A percentile compares a stretch with the other conserved stretches of the same genome.
Conservation (phyloP, 1,284 basidiomycete genomes). For the Xerocomus minutiporus region DNA sequence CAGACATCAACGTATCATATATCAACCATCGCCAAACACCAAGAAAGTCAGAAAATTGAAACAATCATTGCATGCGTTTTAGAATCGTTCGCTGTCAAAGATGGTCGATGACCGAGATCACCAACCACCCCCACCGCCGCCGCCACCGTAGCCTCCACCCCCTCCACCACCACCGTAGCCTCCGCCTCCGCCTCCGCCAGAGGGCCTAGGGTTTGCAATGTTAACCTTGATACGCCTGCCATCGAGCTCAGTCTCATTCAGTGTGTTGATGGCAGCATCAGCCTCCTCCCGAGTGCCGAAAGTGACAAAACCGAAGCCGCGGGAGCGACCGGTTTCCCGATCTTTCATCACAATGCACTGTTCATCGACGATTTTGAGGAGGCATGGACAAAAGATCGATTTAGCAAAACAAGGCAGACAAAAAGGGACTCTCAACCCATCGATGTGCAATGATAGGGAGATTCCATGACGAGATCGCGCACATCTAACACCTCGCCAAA, state of each 20-base stretch:
- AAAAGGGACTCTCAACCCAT: constrained; percentile 31
- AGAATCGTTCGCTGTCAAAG: background rate
- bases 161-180: constrained; percentile 2
- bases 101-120: constrained; percentile 9
- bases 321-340: constrained; percentile 92
- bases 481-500: constrained; percentile 71
- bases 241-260: constrained; percentile 93
- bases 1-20: constrained; percentile 3
- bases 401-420: constrained; percentile 30
- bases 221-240: constrained; percentile 91
- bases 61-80: constrained; percentile 11
- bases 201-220: constrained; percentile 81
- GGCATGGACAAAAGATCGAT: constrained; percentile 27
- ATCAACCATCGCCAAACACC: background rate
- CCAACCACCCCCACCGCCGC: constrained; percentile 15
- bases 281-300: constrained; percentile 60
- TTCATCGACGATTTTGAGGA: constrained; percentile 17
- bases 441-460: constrained; percentile 35
- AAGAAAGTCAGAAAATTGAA: background rate
- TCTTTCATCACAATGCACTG: constrained; percentile 96
- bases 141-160: constrained; percentile 2
- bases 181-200: constrained; percentile 16
- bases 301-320: constrained; percentile 95
- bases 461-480: constrained; percentile 46
- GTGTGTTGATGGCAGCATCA: constrained; percentile 64